Evolutionary conservation across 257 asterid species (phyloP).

Genomic region (Haberlea rhodopensis): DNA sequence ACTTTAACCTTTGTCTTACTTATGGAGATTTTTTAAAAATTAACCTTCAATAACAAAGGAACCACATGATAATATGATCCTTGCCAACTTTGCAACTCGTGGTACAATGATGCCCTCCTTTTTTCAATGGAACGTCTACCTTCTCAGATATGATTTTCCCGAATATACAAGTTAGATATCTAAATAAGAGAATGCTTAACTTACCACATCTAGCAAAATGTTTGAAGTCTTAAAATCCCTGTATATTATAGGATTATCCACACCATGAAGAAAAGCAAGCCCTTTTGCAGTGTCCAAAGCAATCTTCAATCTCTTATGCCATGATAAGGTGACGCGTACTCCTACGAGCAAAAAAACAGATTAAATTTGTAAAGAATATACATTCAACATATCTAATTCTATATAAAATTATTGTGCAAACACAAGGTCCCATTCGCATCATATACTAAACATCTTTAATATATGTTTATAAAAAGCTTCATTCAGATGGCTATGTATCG

Average conservation of each 20-base stretch:
- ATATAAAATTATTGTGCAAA: not conserved
- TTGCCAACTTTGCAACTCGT: not conserved
- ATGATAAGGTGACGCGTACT: conserved; percentile 66
- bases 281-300: conserved; percentile 96
- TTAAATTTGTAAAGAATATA: not conserved
- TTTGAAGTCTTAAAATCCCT: conserved; percentile 91
- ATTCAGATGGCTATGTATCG: not conserved
- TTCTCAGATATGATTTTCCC: not conserved
- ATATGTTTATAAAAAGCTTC: not conserved
- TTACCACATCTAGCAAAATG: conserved; percentile 80
- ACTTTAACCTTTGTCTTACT: conserved; percentile 10
- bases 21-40: not conserved
- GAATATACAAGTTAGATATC: not conserved
- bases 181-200: conserved; percentile 25
- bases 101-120: not conserved
- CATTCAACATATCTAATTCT: not conserved
- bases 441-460: conserved; percentile 7
- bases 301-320: conserved; percentile 75
- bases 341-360: conserved; percentile 42
- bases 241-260: conserved; percentile 84
- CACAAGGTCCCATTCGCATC: not conserved
- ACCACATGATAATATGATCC: conserved; percentile 1
- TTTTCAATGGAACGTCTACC: conserved; percentile 9
- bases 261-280: conserved; percentile 94
- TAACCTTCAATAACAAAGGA: conserved; percentile 8